Conservation (phyloP, 495 filamentous ascomycete species). For the Tuber melanosporum region DNA sequence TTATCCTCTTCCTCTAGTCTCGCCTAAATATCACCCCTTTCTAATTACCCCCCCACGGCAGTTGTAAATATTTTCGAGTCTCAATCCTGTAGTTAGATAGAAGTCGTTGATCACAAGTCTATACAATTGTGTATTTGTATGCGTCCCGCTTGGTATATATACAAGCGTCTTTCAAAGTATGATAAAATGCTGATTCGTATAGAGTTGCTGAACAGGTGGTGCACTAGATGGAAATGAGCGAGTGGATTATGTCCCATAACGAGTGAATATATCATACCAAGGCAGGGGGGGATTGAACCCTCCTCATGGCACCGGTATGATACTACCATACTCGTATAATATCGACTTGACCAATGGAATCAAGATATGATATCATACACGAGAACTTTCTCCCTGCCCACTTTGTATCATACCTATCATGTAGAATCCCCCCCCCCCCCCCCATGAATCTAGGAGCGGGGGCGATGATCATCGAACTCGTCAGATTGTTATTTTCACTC, state of each 20-base stretch:
- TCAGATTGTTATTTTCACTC: too few relatives aligned
- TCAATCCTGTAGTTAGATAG: not conserved
- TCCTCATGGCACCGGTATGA: not conserved
- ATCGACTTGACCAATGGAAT: not conserved
- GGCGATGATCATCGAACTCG: too few relatives aligned
- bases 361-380: not conserved
- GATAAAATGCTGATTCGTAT: not conserved
- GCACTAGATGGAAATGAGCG: not conserved
- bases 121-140: not conserved
- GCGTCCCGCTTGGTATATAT: not conserved
- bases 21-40: not conserved
- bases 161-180: not conserved
- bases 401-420: too few relatives aligned
- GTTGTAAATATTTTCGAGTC: not conserved
- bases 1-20: not conserved
- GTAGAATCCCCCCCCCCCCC: too few relatives aligned
- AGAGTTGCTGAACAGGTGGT: not conserved
- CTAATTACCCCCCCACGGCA: not conserved
- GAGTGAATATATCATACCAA: not conserved
- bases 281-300: not conserved
- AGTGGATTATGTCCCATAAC: not conserved
- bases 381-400: not conserved
- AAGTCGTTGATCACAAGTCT: not conserved
- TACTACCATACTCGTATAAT: too few relatives aligned
- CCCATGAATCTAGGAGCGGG: too few relatives aligned